Conservation (phyloP, 2,329 filamentous ascomycete species). For the Colletotrichum sp. region DNA sequence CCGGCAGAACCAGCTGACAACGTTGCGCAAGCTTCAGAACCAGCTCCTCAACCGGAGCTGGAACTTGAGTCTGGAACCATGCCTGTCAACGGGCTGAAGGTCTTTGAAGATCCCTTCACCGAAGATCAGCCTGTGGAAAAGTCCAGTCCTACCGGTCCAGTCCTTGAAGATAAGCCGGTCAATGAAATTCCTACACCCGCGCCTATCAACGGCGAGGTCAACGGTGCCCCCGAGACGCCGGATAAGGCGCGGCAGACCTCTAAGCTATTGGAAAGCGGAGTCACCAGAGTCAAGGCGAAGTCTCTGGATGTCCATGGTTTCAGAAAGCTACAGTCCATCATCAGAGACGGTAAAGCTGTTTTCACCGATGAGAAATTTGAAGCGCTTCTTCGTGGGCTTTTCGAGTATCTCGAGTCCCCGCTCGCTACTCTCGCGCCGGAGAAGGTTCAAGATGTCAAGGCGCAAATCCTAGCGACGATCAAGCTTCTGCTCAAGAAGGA, state of each 20-base stretch:
- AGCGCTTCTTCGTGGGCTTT: slow-evolving; percentile 69
- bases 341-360: slow-evolving; percentile 69
- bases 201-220: background rate
- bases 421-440: slow-evolving; percentile 59
- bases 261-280: slow-evolving; percentile 75
- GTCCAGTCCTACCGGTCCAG: slow-evolving; percentile 50
- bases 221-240: slow-evolving; percentile 37
- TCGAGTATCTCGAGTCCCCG: slow-evolving; percentile 73
- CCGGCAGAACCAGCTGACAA: background rate
- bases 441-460: slow-evolving; percentile 75
- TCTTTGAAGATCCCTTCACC: slow-evolving; percentile 68
- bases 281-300: slow-evolving; percentile 72
- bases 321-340: slow-evolving; percentile 76
- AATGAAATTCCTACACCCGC: slow-evolving; percentile 55
- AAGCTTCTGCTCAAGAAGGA: slow-evolving; percentile 74
- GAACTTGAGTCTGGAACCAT: slow-evolving; percentile 25
- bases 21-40: background rate
- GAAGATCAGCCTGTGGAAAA: slow-evolving; percentile 52
- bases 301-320: slow-evolving; percentile 83
- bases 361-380: slow-evolving; percentile 73
- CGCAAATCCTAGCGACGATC: slow-evolving; percentile 76
- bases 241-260: slow-evolving; percentile 63
- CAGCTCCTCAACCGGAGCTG: background rate
- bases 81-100: slow-evolving; percentile 50
- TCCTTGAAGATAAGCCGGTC: slow-evolving; percentile 64